phyloP scores from a whole-genome alignment of 306 rosid genomes.

The Ochetophila trinervis region DNA sequence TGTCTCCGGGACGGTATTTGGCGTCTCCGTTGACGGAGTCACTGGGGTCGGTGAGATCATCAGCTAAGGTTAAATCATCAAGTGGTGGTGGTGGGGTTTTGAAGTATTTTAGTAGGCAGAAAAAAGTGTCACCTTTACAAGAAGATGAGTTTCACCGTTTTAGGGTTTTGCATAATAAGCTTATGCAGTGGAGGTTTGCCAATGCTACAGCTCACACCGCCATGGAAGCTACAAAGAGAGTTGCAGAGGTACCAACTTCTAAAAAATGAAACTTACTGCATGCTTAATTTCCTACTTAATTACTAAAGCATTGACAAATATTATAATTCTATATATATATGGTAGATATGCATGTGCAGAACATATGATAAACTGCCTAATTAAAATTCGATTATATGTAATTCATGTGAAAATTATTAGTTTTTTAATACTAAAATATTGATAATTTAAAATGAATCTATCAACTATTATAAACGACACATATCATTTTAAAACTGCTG shows the following conservation, averaged over 20 bases:
- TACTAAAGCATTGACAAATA: neutral
- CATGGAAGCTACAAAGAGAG: conserved; percentile 28
- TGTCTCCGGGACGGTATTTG: conserved; percentile 59
- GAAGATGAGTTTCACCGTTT: conserved; percentile 57
- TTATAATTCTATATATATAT: too few species aligned
- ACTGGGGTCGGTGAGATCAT: neutral
- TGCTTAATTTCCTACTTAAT: neutral
- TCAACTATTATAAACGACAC: too few species aligned
- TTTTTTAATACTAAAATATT: too few species aligned
- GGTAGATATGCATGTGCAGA: too few species aligned
- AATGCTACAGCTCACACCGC: conserved; percentile 53
- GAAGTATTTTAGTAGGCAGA: conserved; percentile 52
- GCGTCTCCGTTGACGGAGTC: conserved; percentile 18
- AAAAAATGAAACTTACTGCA: too few species aligned
- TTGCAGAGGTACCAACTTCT: conserved; percentile 35
- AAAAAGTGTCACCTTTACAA: conserved; percentile 40
- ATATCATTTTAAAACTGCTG: too few species aligned
- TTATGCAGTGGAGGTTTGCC: conserved; percentile 67
- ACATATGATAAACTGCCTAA: too few species aligned
- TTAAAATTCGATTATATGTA: too few species aligned
- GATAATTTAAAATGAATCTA: too few species aligned
- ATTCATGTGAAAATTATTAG: too few species aligned
- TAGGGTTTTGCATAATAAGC: conserved; percentile 49
- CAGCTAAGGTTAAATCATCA: conserved; percentile 14
- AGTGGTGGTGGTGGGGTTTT: conserved; percentile 41